Evolutionary conservation across 2,329 filamentous ascomycete genomes (phyloP).

Genomic region (Colletotrichum trifolii): DNA sequence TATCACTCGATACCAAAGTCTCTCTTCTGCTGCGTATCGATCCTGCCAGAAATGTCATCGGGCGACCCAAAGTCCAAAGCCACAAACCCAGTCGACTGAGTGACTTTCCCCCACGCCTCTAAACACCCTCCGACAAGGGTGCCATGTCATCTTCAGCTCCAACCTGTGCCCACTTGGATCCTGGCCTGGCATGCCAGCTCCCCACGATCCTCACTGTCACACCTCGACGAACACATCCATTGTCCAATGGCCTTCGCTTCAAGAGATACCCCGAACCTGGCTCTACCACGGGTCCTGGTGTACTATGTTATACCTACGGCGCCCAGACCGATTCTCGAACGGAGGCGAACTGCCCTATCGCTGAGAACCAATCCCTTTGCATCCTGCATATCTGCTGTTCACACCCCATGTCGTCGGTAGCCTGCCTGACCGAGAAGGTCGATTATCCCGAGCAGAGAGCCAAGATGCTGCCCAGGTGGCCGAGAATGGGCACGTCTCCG

Average conservation of each 20-base stretch:
- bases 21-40: no score
- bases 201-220: neutral
- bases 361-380: constrained; percentile 21
- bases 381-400: constrained; percentile 24
- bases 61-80: constrained; percentile 2
- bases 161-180: neutral
- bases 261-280: neutral
- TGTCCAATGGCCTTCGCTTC: constrained; percentile 3
- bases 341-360: constrained; percentile 4
- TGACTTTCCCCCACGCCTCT: constrained; percentile 20
- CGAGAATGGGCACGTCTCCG: constrained; percentile 21
- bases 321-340: constrained; percentile 20
- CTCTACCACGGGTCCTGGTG: no score
- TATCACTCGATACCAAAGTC: no score
- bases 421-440: constrained; percentile 37
- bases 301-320: neutral
- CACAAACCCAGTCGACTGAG: neutral
- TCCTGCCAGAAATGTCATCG: neutral
- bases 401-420: constrained; percentile 28
- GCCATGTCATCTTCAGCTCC: neutral
- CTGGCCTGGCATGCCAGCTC: neutral
- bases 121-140: constrained; percentile 16
- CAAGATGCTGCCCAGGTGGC: constrained; percentile 30
- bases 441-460: constrained; percentile 21
- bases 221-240: neutral